Evolutionary conservation across 1,139 yeast species (phyloP), one percentile per base, ranked within the genome.

Genomic region (Taphrina sp.): DNA sequence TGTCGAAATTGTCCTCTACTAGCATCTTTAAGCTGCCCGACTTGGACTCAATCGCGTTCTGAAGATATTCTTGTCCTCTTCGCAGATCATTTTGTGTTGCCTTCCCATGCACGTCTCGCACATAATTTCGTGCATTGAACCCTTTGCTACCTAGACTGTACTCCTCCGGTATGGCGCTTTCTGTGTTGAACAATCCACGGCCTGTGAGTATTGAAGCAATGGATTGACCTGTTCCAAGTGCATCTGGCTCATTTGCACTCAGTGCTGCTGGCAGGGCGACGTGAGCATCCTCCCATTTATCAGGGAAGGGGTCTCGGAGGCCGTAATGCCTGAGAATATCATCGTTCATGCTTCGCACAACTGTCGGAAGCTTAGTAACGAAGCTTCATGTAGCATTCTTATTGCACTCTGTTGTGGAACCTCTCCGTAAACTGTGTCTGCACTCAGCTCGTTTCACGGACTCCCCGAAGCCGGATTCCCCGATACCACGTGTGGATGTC

Each of bases 1-100:
- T 76, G 56, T 81, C 78, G 66, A 82, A 89, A 66, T 90, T 92
- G 22, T 79, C 76, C 63, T 85, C 86, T 5, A 90, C 85, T 31
- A 85, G 77, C 14, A 71, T 70, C 61, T 82, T 79, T 65, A 90
- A 72, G 52, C 84, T 83, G 10, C 76, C 74, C n/a, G 86, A 81
- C 64, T 84, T 85, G 20, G 78, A 73, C 17, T 79, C 76, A 31
- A 90, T 80, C 26, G 81, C 79, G 26, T 70, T 66, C 62, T 87
- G 89, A 58, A 90, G 72, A 51, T 71, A 75, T 35, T 73, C 76
- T 58, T 88, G 73, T 1, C 88, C 80, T 7, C 71, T 66, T 28
- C 75, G 72, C 61, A 89, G 73, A 36, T 83, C 80, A 17, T 78
- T 79, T 56, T 83, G 82, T 0, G 90, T 76, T 33, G 89, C 85